Evolutionary conservation across 2,329 filamentous ascomycete genomes (phyloP).

Genomic region (Exophiala oligosperma): DNA sequence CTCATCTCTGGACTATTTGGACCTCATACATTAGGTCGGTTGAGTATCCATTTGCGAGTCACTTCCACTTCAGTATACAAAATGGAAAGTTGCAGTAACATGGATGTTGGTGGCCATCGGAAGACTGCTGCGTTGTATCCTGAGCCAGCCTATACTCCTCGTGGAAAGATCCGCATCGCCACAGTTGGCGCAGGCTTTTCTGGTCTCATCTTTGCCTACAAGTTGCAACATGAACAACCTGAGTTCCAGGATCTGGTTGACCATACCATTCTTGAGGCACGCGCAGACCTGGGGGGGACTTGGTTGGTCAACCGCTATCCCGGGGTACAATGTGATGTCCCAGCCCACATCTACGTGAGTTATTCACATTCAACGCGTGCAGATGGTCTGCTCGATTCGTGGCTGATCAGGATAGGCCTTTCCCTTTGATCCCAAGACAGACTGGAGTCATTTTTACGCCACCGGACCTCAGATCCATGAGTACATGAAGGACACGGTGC

Average conservation of each 20-base stretch:
- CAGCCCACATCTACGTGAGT: slow-evolving; percentile 64
- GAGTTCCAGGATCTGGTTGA: slow-evolving; percentile 37
- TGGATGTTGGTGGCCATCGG: too few species aligned
- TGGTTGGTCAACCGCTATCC: slow-evolving; percentile 45
- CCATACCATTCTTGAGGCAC: slow-evolving; percentile 46
- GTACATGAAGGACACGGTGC: slow-evolving; percentile 42
- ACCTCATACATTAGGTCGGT: too few species aligned
- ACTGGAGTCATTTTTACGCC: slow-evolving; percentile 46
- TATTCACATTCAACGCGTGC: neutral
- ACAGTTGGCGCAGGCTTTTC: slow-evolving; percentile 35
- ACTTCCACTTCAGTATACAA: too few species aligned
- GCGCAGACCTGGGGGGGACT: slow-evolving; percentile 42
- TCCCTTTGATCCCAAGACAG: slow-evolving; percentile 43
- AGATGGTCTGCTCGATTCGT: neutral
- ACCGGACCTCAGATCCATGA: slow-evolving; percentile 43
- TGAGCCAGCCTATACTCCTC: neutral
- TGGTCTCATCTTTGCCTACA: slow-evolving; percentile 42
- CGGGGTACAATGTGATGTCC: slow-evolving; percentile 60
- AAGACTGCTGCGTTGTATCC: too few species aligned
- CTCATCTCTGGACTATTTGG: too few species aligned
- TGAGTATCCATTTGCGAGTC: too few species aligned
- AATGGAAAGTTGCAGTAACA: too few species aligned
- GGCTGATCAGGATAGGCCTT: slow-evolving; percentile 17
- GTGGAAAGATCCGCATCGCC: slow-evolving; percentile 21
- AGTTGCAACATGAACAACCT: slow-evolving; percentile 39